Evolutionary conservation across 331 rosid species (phyloP).

Genomic region (Dryas integrifolia): DNA sequence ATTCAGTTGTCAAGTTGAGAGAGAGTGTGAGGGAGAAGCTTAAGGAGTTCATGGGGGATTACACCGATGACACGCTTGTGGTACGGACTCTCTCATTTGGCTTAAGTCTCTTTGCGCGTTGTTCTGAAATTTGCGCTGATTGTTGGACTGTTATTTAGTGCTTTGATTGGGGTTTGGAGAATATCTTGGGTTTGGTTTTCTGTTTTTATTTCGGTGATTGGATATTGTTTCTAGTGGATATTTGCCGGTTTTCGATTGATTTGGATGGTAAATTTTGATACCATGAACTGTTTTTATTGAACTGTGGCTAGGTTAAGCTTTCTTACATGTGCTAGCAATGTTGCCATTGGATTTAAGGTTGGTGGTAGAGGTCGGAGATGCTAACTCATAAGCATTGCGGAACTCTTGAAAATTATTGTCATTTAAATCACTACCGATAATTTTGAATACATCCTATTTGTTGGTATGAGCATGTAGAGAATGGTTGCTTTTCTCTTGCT

Average conservation of each 20-base stretch:
- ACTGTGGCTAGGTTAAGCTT: neutral
- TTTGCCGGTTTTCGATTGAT: neutral
- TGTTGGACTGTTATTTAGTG: neutral
- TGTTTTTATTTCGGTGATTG: neutral
- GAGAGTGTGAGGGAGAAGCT: slow-evolving; percentile 72
- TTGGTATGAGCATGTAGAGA: neutral
- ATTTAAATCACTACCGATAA: neutral
- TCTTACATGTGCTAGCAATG: neutral
- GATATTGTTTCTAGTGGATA: neutral
- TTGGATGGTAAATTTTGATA: neutral
- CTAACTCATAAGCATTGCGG: neutral
- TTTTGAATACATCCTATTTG: too few species aligned
- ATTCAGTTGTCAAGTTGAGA: slow-evolving; percentile 55
- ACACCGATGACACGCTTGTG: slow-evolving; percentile 94
- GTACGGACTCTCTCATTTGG: slow-evolving; percentile 43
- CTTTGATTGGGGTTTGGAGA: slow-evolving; percentile 1
- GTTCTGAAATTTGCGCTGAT: neutral
- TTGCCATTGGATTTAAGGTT: neutral
- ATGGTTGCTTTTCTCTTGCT: slow-evolving; percentile 6
- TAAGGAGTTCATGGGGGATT: slow-evolving; percentile 94
- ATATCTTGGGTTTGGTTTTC: neutral
- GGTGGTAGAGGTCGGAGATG: neutral
- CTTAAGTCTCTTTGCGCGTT: neutral
- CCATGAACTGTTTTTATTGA: neutral
- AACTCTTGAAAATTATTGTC: neutral